Evolutionary conservation across 371 early-diverging fungal species (phyloP), one percentile per base, ranked within the genome.

Genomic region (Aphelidium insulamus): DNA sequence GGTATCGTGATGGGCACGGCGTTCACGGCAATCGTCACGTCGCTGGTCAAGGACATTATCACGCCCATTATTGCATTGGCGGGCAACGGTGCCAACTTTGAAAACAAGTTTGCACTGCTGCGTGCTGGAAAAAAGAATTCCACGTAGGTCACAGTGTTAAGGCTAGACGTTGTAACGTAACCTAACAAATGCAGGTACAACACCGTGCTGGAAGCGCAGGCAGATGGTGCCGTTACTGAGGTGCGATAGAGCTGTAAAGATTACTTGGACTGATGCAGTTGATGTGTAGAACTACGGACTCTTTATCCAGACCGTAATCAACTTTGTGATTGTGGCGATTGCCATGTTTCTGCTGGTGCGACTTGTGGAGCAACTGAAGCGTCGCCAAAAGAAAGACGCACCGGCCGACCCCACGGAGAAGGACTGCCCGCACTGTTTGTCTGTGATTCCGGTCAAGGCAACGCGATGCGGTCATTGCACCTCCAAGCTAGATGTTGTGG

Each of bases 1-100:
- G 62, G 56, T 37, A 41, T 65, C 20, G 54, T 66, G 22, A 50
- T 66, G 23, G 67, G 67, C 46, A 50, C 51, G 27, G 66, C 66
- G 8, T 66, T 64, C 43, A 57, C 54, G 2, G 44, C 48, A 9
- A 43, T 50, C 25, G 50, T 50, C 5, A 44, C 37, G 20, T 48
- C 49, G 26, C 26, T 50, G 15, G 50, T 50, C 26, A 44, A 44
- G 29, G 50, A 50, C 25, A 50, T 49, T 5, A 34, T 50, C 26
- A 22, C 50, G 22, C 50, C 50, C 1, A 32, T 49, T n/a, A 9
- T 46, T 15, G 30, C 47, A 1, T 29, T 46, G 6, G 39, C 60
- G 21, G 47, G 43, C 8, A 39, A 43, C 1, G 44, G 47, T 16
- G 35, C 32, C 24, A 38, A 39, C 6, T 38, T 46, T n/a, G 44